Evolutionary conservation across 164 flowering plant species (phyloP).

Genomic region (Berberis vulgaris): DNA sequence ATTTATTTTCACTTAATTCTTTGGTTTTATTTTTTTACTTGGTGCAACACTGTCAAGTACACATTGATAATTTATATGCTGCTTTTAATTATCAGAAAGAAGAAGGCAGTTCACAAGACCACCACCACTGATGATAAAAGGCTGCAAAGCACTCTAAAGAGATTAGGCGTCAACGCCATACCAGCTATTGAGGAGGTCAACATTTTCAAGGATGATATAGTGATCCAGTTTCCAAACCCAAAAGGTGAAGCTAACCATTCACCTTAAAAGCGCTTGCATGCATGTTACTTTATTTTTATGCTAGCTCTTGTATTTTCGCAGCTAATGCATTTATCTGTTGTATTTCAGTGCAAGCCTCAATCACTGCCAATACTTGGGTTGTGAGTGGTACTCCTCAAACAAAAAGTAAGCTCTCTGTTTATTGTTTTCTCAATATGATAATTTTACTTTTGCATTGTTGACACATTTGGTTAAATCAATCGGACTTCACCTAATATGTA

Average conservation of each 20-base stretch:
- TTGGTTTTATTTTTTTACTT: not conserved
- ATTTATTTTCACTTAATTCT: not conserved
- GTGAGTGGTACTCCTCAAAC: constrained; percentile 88
- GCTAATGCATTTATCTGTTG: constrained; percentile 1
- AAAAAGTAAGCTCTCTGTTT: constrained; percentile 35
- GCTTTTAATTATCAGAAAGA: constrained; percentile 51
- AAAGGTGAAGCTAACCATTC: constrained; percentile 28
- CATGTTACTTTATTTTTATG: not conserved
- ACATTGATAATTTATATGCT: not conserved
- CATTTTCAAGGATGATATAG: constrained; percentile 60
- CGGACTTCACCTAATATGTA: not conserved
- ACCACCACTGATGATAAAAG: constrained; percentile 91
- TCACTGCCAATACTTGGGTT: constrained; percentile 94
- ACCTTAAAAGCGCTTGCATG: too few species aligned
- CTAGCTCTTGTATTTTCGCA: not conserved
- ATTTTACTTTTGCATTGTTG: not conserved
- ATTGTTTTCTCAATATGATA: not conserved
- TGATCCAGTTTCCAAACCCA: constrained; percentile 51
- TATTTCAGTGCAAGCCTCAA: constrained; percentile 83
- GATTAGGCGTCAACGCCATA: constrained; percentile 68
- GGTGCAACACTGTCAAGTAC: not conserved
- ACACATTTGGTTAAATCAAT: not conserved
- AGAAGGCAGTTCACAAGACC: constrained; percentile 93
- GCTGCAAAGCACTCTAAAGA: constrained; percentile 85
- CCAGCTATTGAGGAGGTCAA: constrained; percentile 69